A percentile compares a stretch with the other conserved stretches of the same genome.
Evolutionary conservation across 2,329 filamentous ascomycete species (phyloP).

Genomic region (Cladosporium sp.): DNA sequence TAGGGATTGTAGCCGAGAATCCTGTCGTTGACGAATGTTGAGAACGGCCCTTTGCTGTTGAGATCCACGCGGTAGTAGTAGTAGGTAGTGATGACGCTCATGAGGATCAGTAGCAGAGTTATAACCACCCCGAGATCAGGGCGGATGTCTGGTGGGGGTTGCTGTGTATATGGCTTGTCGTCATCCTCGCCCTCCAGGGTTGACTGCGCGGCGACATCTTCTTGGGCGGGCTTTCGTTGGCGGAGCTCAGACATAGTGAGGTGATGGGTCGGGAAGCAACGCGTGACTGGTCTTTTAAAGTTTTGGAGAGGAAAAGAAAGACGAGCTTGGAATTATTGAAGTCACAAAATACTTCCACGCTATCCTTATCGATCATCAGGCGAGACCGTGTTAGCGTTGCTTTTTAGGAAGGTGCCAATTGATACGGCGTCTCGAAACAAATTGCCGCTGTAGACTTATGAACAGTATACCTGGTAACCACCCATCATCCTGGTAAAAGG

Average conservation of each 20-base stretch:
- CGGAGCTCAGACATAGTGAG: not conserved
- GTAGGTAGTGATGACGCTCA: slow-evolving; percentile 1
- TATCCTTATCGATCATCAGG: slow-evolving; percentile 2
- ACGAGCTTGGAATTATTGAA: not conserved
- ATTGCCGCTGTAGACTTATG: not conserved
- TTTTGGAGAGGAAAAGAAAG: not conserved
- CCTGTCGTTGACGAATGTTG: not conserved
- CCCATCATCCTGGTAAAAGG: not conserved
- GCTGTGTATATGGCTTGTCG: not conserved
- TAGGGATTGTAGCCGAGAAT: not conserved
- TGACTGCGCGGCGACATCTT: not conserved
- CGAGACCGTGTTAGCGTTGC: slow-evolving; percentile 7
- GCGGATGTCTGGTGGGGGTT: not conserved
- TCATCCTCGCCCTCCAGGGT: not conserved
- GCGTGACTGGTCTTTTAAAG: not conserved
- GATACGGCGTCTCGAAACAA: not conserved
- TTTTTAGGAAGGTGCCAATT: not conserved
- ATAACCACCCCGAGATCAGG: not conserved
- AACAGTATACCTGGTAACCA: too few species aligned
- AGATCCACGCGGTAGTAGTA: not conserved
- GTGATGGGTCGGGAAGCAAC: not conserved
- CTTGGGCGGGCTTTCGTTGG: not conserved
- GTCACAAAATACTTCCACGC: not conserved
- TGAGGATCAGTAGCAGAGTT: not conserved
- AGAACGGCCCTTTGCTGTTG: not conserved